Conservation (phyloP, 1,284 basidiomycete genomes). For the Porodaedalea pini region DNA sequence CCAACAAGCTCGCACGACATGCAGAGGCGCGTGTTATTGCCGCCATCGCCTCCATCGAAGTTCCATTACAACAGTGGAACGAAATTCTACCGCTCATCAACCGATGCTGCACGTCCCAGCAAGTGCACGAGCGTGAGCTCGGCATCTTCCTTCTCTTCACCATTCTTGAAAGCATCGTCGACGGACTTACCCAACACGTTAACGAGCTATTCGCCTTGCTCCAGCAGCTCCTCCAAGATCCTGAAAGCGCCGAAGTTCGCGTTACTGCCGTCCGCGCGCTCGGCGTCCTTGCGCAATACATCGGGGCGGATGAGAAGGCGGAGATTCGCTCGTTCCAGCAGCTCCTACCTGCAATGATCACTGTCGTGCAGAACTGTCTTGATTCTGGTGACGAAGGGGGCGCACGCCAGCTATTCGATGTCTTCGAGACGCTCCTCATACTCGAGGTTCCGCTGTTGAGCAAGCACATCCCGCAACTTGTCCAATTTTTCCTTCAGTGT, state of each 20-base stretch:
- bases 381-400: conserved; percentile 78
- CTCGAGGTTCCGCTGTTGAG: conserved; percentile 91
- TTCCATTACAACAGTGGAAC: conserved; percentile 81
- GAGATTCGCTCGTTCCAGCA: conserved; percentile 91
- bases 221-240: conserved; percentile 74
- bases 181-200: conserved; percentile 79
- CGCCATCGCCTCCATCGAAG: conserved; percentile 88
- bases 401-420: conserved; percentile 90
- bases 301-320: conserved; percentile 83
- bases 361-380: conserved; percentile 87
- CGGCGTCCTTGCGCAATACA: conserved; percentile 91
- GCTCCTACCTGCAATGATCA: conserved; percentile 87
- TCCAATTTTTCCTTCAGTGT: conserved; percentile 84
- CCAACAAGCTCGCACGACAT: conserved; percentile 81
- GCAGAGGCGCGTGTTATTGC: conserved; percentile 91
- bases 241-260: conserved; percentile 87
- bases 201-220: conserved; percentile 84
- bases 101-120: conserved; percentile 68
- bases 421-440: conserved; percentile 93
- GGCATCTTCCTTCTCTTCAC: conserved; percentile 91
- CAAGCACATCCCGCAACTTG: conserved; percentile 85
- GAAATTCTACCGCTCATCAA: conserved; percentile 88
- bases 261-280: conserved; percentile 89
- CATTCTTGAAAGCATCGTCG: conserved; percentile 89
- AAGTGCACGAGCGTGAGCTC: conserved; percentile 82